A percentile compares a stretch with the other conserved stretches of the same genome.
Evolutionary conservation across 1,284 basidiomycete species (phyloP).

Genomic region (Cystobasidiaceae sp.): DNA sequence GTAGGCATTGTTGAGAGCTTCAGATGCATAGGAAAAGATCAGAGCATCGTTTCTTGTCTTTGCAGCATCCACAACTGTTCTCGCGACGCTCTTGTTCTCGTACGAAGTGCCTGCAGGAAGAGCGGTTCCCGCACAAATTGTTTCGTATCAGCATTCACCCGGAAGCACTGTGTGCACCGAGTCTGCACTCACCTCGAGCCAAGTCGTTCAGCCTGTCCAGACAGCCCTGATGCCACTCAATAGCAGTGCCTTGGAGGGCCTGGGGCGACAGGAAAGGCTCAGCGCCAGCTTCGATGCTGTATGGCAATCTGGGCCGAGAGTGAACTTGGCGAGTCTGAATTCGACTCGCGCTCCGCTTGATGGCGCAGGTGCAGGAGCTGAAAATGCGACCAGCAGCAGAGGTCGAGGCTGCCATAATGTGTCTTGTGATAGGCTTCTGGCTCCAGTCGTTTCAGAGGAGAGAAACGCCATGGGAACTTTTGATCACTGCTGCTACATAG

Average conservation of each 20-base stretch:
- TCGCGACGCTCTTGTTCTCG: constrained; percentile 59
- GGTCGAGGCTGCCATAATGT: background rate
- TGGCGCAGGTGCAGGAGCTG: constrained; percentile 13
- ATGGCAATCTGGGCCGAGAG: constrained; percentile 56
- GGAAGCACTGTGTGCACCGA: background rate
- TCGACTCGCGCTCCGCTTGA: constrained; percentile 5
- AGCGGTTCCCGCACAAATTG: too few relatives aligned
- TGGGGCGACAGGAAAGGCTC: constrained; percentile 66
- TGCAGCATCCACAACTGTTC: constrained; percentile 70
- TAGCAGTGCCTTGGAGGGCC: constrained; percentile 62
- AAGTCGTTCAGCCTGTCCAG: constrained; percentile 67
- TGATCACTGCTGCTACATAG: too few relatives aligned
- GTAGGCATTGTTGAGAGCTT: constrained; percentile 92
- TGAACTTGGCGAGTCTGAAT: constrained; percentile 48
- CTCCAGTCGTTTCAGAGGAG: too few relatives aligned
- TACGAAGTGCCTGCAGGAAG: constrained; percentile 61
- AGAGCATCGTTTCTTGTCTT: constrained; percentile 59
- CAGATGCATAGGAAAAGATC: constrained; percentile 85
- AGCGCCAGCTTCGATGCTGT: constrained; percentile 61
- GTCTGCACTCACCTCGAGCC: constrained; percentile 57
- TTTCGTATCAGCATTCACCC: too few relatives aligned
- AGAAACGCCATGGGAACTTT: too few relatives aligned
- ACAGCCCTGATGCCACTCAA: constrained; percentile 76
- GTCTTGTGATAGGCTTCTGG: background rate
- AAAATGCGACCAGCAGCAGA: background rate